Evolutionary conservation across 1,284 basidiomycete genomes (phyloP).

Genomic region (Phellinidium pouzarii): DNA sequence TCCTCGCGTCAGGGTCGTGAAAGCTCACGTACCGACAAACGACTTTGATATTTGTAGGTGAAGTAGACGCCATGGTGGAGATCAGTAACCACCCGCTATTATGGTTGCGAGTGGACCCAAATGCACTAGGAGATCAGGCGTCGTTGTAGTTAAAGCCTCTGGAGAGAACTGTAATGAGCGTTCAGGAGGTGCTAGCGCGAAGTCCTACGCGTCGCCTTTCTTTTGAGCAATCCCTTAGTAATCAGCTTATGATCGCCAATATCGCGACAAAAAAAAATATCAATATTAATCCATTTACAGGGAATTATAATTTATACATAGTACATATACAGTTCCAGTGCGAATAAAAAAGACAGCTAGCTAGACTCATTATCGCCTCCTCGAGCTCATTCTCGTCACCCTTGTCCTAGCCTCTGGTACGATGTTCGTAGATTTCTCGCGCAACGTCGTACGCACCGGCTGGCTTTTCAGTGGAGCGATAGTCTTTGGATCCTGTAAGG

Average conservation of each 20-base stretch:
- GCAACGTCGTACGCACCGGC: slow-evolving; percentile 9
- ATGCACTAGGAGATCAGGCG: background rate
- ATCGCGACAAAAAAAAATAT: no score
- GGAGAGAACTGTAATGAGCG: background rate
- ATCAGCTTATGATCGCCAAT: no score
- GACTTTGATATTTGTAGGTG: slow-evolving; percentile 87
- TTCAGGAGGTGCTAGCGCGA: background rate
- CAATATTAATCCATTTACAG: background rate
- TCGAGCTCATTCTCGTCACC: background rate
- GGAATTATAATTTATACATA: background rate
- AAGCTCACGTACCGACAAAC: slow-evolving; percentile 74
- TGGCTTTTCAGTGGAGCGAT: slow-evolving; percentile 8
- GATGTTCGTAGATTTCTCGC: slow-evolving; percentile 17
- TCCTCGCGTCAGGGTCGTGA: background rate
- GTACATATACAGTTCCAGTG: background rate
- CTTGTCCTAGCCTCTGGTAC: slow-evolving; percentile 7
- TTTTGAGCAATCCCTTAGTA: no score
- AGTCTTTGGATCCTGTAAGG: background rate
- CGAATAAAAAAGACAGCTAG: background rate
- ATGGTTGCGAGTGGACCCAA: background rate
- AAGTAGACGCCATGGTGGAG: slow-evolving; percentile 37
- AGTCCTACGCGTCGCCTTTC: no score
- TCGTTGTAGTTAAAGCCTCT: background rate
- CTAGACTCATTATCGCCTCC: slow-evolving; percentile 3
- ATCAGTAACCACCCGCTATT: background rate